Evolutionary conservation across 2,329 filamentous ascomycete species (phyloP).

Genomic region (Chaetomium strumarium): DNA sequence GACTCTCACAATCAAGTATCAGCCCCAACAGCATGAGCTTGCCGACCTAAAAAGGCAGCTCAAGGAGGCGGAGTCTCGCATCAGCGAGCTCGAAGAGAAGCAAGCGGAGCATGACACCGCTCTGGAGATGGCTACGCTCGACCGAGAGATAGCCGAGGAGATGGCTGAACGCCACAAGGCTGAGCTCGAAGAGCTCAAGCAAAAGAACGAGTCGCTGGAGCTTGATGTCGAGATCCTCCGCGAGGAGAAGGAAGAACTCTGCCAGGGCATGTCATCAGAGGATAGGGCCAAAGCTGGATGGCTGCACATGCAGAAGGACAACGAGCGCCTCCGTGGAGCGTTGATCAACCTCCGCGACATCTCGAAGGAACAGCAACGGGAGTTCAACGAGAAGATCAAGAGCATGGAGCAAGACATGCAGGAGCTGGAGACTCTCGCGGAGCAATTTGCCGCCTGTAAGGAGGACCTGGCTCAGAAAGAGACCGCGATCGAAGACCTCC

Average conservation of each 20-base stretch:
- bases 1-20: conserved; percentile 83
- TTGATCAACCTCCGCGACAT: conserved; percentile 79
- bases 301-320: conserved; percentile 86
- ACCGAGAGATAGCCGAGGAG: conserved; percentile 95
- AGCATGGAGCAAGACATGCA: conserved; percentile 67
- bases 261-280: conserved; percentile 79
- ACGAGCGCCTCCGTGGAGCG: conserved; percentile 80
- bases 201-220: conserved; percentile 75
- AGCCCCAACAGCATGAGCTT: conserved; percentile 76
- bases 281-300: conserved; percentile 82
- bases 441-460: conserved; percentile 63
- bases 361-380: conserved; percentile 76
- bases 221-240: conserved; percentile 81
- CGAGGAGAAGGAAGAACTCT: conserved; percentile 81
- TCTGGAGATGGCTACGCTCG: conserved; percentile 80
- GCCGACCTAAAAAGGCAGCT: conserved; percentile 68
- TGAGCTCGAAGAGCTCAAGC: conserved; percentile 71
- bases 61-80: conserved; percentile 65
- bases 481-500: conserved; percentile 73
- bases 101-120: conserved; percentile 81
- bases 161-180: conserved; percentile 74
- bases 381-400: conserved; percentile 69
- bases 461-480: conserved; percentile 70
- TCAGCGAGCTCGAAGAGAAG: conserved; percentile 64
- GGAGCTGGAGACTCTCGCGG: conserved; percentile 60